These are phyloP conservation scores for Scenedesmus sp. DNA, from an alignment of 163 green algal genomes.

Conservation along the genomic window DNA sequence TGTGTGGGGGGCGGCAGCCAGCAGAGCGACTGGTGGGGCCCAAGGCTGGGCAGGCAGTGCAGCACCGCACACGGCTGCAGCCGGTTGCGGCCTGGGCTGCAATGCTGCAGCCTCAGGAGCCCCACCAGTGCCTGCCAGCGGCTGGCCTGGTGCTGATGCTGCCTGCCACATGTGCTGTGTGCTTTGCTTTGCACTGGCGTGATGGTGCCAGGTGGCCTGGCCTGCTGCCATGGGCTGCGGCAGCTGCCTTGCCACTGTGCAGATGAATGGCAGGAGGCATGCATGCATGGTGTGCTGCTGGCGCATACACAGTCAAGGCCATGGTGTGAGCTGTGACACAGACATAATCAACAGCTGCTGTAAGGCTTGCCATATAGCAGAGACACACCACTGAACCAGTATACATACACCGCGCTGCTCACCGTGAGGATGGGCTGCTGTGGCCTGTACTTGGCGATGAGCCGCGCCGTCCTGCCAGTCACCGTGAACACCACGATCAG, in stretches of 20 bases:
- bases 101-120: background rate
- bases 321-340: background rate
- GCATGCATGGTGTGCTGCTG: background rate
- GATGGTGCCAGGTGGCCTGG: background rate
- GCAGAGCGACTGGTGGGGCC: conserved; percentile 47
- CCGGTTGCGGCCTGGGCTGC: background rate
- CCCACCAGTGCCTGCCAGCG: conserved; percentile 38
- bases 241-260: background rate
- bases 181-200: background rate
- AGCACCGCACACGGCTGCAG: background rate
- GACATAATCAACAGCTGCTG: background rate
- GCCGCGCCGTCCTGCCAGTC: conserved; percentile 80
- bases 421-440: conserved; percentile 89
- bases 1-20: background rate
- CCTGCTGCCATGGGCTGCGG: background rate
- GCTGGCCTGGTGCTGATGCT: conserved; percentile 1
- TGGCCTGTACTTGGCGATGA: conserved; percentile 94
- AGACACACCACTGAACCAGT: background rate
- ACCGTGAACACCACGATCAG: conserved; percentile 93
- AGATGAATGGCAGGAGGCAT: background rate
- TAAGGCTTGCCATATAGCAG: background rate
- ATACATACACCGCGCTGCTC: background rate
- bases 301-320: background rate
- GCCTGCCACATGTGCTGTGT: background rate
- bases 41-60: background rate